phyloP scores from a whole-genome alignment of 306 rosid genomes.

The Cotoneaster glaucophyllus region DNA sequence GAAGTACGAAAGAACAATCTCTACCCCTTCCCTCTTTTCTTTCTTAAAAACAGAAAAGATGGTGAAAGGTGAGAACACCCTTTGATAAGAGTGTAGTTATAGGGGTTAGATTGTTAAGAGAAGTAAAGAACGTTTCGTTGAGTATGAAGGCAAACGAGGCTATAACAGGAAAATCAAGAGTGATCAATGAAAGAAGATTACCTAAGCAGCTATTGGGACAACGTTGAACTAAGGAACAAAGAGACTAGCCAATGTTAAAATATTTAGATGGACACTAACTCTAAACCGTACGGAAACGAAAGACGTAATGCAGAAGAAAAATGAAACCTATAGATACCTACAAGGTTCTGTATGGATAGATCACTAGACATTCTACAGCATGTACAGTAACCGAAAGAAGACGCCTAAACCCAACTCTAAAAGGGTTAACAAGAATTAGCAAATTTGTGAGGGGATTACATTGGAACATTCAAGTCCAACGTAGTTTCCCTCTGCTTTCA shows the following conservation, averaged over 20 bases:
- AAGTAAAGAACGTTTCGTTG: slow-evolving; percentile 8
- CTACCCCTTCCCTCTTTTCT: slow-evolving; percentile 54
- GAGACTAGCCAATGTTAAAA: not conserved
- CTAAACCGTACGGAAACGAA: not conserved
- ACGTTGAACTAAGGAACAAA: not conserved
- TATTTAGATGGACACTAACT: not conserved
- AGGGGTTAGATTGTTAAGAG: slow-evolving; percentile 16
- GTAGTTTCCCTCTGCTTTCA: slow-evolving; percentile 27
- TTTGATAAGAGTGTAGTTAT: slow-evolving; percentile 20
- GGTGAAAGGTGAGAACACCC: slow-evolving; percentile 29
- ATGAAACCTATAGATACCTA: slow-evolving; percentile 18
- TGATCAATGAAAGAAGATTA: slow-evolving; percentile 8
- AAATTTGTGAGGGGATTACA: not conserved
- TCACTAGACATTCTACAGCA: slow-evolving; percentile 10
- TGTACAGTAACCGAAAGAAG: slow-evolving; percentile 5
- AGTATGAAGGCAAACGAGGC: slow-evolving; percentile 17
- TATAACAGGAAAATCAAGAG: not conserved
- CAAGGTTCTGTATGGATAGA: slow-evolving; percentile 3
- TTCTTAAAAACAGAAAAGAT: slow-evolving; percentile 59
- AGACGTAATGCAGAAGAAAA: not conserved
- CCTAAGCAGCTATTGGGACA: slow-evolving; percentile 8
- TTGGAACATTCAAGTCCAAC: slow-evolving; percentile 14
- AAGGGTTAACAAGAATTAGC: not conserved
- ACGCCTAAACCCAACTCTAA: slow-evolving; percentile 3
- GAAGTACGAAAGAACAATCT: slow-evolving; percentile 20